These are phyloP conservation scores for Pythium aquatile DNA, from an alignment of 352 stramenopile genomes.

Conservation along the genomic window DNA sequence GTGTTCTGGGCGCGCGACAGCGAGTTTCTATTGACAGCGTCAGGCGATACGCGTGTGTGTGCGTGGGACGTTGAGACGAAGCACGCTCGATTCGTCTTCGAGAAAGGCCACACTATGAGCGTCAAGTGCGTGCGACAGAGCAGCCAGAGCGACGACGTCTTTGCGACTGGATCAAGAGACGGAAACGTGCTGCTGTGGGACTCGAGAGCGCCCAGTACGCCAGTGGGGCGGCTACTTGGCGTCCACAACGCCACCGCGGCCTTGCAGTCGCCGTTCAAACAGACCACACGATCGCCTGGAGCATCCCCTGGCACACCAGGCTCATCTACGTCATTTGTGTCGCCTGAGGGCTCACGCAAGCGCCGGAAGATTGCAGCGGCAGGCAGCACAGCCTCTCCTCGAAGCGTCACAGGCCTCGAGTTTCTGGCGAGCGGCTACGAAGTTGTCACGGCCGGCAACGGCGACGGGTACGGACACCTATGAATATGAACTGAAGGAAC, in stretches of 20 bases:
- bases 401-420: slow-evolving; percentile 74
- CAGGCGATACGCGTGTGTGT: slow-evolving; percentile 52
- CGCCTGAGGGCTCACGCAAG: slow-evolving; percentile 34
- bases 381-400: slow-evolving; percentile 22
- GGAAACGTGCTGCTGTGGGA: slow-evolving; percentile 69
- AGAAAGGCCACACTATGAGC: slow-evolving; percentile 56
- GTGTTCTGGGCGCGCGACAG: slow-evolving; percentile 56
- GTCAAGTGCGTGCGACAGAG: slow-evolving; percentile 73
- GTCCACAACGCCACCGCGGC: slow-evolving; percentile 37
- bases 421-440: slow-evolving; percentile 44
- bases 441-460: slow-evolving; percentile 53
- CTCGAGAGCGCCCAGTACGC: slow-evolving; percentile 18
- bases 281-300: neutral
- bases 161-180: slow-evolving; percentile 61
- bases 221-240: slow-evolving; percentile 33
- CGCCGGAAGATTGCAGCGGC: slow-evolving; percentile 15
- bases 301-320: neutral
- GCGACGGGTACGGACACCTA: slow-evolving; percentile 35
- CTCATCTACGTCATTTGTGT: slow-evolving; percentile 30
- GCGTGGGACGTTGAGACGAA: slow-evolving; percentile 57
- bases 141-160: slow-evolving; percentile 31
- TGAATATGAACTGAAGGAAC: neutral
- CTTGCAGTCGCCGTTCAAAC: slow-evolving; percentile 2
- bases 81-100: slow-evolving; percentile 32
- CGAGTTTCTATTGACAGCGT: slow-evolving; percentile 48